A percentile compares a stretch with the other conserved stretches of the same genome.
These are phyloP conservation scores for Nigrograna mackinnonii DNA, from an alignment of 2,329 filamentous ascomycete genomes.

Conservation along the genomic window DNA sequence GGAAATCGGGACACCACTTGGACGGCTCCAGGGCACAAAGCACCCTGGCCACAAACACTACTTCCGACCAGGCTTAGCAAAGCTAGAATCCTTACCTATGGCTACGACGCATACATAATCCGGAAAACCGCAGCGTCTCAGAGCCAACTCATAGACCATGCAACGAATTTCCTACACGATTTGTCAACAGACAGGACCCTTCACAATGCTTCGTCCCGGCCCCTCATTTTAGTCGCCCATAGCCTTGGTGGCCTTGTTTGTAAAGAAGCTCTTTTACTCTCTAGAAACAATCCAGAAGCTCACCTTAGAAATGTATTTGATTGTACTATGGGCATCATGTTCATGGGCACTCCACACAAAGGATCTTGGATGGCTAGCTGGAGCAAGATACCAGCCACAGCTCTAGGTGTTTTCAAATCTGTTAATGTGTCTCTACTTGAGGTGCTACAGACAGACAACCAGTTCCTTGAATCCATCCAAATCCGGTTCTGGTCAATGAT, in stretches of 20 bases:
- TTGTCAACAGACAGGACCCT: neutral
- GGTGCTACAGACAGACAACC: neutral
- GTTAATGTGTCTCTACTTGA: neutral
- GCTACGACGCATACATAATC: neutral
- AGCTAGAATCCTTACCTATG: constrained; percentile 1
- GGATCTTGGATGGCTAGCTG: neutral
- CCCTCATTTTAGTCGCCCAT: neutral
- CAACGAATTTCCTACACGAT: neutral
- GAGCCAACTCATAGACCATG: neutral
- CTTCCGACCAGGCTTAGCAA: neutral
- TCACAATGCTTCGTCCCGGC: neutral
- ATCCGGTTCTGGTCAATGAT: neutral
- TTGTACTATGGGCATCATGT: neutral
- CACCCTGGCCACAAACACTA: neutral
- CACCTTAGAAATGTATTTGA: neutral
- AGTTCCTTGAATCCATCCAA: neutral
- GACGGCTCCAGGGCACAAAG: neutral
- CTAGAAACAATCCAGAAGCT: neutral
- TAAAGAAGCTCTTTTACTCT: neutral
- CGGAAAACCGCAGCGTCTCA: neutral
- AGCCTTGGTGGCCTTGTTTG: neutral
- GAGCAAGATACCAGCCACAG: neutral
- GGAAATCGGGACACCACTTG: constrained; percentile 7
- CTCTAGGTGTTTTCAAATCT: constrained; percentile 1
- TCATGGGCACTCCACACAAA: neutral